Percentiles rank a stretch among this genome's conserved stretches.
Conservation (phyloP, 2,329 filamentous ascomycete genomes). For the Colletotrichum theobromicola region DNA sequence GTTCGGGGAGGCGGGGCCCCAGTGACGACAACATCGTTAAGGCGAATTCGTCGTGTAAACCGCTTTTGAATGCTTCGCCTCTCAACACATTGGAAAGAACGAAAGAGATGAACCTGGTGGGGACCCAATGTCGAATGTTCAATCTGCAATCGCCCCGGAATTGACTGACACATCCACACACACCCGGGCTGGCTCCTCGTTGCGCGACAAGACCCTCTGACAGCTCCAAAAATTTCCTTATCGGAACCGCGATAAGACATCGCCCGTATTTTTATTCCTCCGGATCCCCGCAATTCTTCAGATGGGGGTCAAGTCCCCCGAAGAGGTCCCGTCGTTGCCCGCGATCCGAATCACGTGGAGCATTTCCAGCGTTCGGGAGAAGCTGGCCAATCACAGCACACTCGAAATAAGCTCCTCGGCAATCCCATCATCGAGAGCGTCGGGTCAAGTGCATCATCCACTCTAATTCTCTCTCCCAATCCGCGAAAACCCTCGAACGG, state of each 20-base stretch:
- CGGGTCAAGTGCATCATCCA: slow-evolving; percentile 32
- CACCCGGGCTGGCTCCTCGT: not conserved
- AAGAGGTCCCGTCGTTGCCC: not conserved
- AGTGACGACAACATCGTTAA: slow-evolving; percentile 15
- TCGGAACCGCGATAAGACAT: slow-evolving; percentile 1
- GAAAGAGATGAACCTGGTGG: not conserved
- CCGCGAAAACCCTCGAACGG: slow-evolving; percentile 3
- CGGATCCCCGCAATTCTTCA: not conserved
- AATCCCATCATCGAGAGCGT: slow-evolving; percentile 35
- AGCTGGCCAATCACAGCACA: slow-evolving; percentile 47
- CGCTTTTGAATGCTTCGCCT: not conserved
- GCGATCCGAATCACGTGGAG: slow-evolving; percentile 19
- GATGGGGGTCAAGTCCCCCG: not conserved
- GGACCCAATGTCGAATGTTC: not conserved
- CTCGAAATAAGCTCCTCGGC: slow-evolving; percentile 51
- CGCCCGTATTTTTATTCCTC: not conserved
- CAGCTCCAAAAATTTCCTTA: slow-evolving; percentile 22
- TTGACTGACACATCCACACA: not conserved
- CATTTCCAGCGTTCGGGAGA: slow-evolving; percentile 1
- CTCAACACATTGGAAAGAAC: slow-evolving; percentile 1
- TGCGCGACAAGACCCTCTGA: not conserved
- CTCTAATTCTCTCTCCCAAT: slow-evolving; percentile 10
- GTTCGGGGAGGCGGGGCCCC: slow-evolving; percentile 7
- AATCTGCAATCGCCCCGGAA: not conserved
- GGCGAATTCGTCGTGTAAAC: not conserved